Evolutionary conservation across 345 rosid genomes (phyloP).

Genomic region (Clarkia xantiana): DNA sequence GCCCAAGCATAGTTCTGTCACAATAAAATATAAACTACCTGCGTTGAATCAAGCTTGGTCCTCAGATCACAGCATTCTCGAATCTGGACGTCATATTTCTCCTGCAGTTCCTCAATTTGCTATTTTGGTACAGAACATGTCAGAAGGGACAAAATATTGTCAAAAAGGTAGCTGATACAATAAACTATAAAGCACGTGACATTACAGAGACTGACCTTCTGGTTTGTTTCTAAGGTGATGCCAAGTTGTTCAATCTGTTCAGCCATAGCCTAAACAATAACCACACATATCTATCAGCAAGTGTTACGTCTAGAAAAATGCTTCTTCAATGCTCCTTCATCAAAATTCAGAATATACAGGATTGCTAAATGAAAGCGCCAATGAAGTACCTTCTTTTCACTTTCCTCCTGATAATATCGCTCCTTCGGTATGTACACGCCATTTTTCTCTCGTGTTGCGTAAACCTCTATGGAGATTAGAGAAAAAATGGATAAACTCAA

Average conservation of each 20-base stretch:
- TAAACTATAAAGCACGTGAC: background rate
- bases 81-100: conserved; percentile 53
- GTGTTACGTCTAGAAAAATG: too few species aligned
- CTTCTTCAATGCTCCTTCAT: too few species aligned
- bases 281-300: conserved; percentile 3
- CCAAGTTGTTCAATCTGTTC: conserved; percentile 92
- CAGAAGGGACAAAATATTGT: too few species aligned
- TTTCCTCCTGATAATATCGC: conserved; percentile 90
- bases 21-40: conserved; percentile 30
- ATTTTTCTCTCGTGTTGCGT: conserved; percentile 94
- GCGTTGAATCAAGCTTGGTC: conserved; percentile 53
- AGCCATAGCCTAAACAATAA: conserved; percentile 55
- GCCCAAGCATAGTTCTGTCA: background rate
- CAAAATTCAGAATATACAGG: too few species aligned
- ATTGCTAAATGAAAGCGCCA: too few species aligned
- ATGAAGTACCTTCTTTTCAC: conserved; percentile 67
- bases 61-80: conserved; percentile 57
- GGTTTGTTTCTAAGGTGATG: conserved; percentile 47
- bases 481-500: too few species aligned
- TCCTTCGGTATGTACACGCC: conserved; percentile 96
- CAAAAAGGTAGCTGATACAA: background rate
- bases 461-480: conserved; percentile 51
- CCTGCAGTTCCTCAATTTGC: conserved; percentile 81
- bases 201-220: conserved; percentile 46
- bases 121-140: conserved; percentile 13